A percentile compares a stretch with the other conserved stretches of the same genome.
Evolutionary conservation across 345 rosid genomes (phyloP).

Genomic region (Brassica incana): DNA sequence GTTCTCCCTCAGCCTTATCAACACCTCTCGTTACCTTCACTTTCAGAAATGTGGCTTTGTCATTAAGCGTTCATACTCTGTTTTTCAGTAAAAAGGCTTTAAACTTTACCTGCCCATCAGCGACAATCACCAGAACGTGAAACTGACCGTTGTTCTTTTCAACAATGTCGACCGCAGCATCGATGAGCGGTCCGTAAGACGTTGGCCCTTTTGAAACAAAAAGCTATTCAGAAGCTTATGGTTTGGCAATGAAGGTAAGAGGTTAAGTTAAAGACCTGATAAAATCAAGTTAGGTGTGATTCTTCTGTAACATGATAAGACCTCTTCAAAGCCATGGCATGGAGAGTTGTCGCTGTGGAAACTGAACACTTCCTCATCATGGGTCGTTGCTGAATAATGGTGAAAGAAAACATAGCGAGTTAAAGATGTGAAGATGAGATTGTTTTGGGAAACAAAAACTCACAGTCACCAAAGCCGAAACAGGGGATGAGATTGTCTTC

Average conservation of each 20-base stretch:
- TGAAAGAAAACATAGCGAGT: slow-evolving; percentile 2
- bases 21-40: slow-evolving; percentile 62
- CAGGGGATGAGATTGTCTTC: slow-evolving; percentile 85
- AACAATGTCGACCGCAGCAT: slow-evolving; percentile 67
- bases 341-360: slow-evolving; percentile 69
- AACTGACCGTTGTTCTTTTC: slow-evolving; percentile 69
- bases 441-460: neutral
- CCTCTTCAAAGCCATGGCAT: slow-evolving; percentile 89
- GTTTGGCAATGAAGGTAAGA: neutral
- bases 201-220: slow-evolving; percentile 61
- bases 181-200: slow-evolving; percentile 68
- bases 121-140: slow-evolving; percentile 71
- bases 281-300: slow-evolving; percentile 60
- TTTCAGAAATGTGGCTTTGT: slow-evolving; percentile 4
- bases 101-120: slow-evolving; percentile 77
- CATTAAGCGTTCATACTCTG: neutral
- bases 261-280: slow-evolving; percentile 45
- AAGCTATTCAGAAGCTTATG: neutral
- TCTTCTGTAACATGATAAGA: slow-evolving; percentile 63
- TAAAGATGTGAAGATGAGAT: neutral
- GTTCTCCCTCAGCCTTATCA: slow-evolving; percentile 45
- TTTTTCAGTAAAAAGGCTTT: neutral
- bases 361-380: slow-evolving; percentile 68
- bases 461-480: slow-evolving; percentile 84
- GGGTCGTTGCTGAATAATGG: slow-evolving; percentile 59